Conservation (phyloP, 2,329 filamentous ascomycete species). For the Periconia sp. region DNA sequence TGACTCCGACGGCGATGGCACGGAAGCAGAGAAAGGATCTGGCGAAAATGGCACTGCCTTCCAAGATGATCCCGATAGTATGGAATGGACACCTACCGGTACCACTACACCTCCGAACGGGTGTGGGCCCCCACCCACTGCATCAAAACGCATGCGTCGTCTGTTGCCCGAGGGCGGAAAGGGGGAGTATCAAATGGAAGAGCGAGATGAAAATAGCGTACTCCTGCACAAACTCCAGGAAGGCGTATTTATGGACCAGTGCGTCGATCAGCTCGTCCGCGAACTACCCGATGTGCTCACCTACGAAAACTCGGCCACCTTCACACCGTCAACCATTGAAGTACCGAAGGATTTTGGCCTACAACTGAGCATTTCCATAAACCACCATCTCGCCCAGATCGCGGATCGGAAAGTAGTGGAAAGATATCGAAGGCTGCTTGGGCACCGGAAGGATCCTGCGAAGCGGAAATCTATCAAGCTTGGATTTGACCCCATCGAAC, state of each 20-base stretch:
- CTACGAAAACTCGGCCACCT: constrained; percentile 35
- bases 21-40: constrained; percentile 5
- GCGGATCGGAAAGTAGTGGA: constrained; percentile 40
- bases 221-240: constrained; percentile 39
- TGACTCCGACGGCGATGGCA: constrained; percentile 8
- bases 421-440: constrained; percentile 41
- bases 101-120: constrained; percentile 27
- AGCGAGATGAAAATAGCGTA: constrained; percentile 28
- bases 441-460: constrained; percentile 28
- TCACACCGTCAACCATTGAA: constrained; percentile 42
- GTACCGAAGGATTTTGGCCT: constrained; percentile 42
- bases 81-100: constrained; percentile 42
- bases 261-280: constrained; percentile 39
- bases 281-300: constrained; percentile 38
- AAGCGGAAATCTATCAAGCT: constrained; percentile 37
- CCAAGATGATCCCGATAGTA: constrained; percentile 38
- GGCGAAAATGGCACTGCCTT: constrained; percentile 11
- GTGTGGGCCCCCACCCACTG: constrained; percentile 31
- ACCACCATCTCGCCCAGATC: constrained; percentile 42
- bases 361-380: constrained; percentile 42
- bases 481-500: constrained; percentile 42
- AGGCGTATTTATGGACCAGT: constrained; percentile 40
- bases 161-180: constrained; percentile 30
- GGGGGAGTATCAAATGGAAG: constrained; percentile 22
- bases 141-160: constrained; percentile 35